A percentile compares a stretch with the other conserved stretches of the same genome.
Conservation (phyloP, 768 basidiomycete species). For the Suillus alpinus region DNA sequence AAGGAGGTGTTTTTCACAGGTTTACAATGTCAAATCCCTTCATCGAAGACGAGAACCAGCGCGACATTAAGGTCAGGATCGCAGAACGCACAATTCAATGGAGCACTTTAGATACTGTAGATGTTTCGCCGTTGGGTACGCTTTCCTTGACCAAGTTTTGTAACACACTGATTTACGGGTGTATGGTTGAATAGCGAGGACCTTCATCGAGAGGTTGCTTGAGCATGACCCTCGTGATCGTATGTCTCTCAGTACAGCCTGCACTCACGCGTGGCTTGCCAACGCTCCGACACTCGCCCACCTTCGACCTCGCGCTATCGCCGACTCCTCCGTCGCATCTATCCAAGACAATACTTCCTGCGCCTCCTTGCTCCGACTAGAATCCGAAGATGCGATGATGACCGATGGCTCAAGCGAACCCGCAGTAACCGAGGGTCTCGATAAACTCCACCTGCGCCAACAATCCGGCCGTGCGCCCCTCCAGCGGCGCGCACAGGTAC, state of each 20-base stretch:
- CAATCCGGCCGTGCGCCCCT: constrained; percentile 26
- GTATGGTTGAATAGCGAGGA: constrained; percentile 47
- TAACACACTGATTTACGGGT: constrained; percentile 1
- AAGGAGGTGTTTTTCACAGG: constrained; percentile 38
- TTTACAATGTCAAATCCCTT: constrained; percentile 78
- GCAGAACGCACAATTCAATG: constrained; percentile 61
- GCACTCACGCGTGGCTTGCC: constrained; percentile 75
- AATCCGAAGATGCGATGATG: constrained; percentile 14
- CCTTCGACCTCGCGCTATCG: constrained; percentile 5
- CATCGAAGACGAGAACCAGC: constrained; percentile 64
- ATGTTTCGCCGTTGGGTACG: constrained; percentile 50
- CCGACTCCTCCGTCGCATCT: constrained; percentile 20
- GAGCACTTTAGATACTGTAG: constrained; percentile 38
- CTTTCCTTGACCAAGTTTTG: background rate
- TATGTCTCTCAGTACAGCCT: constrained; percentile 69
- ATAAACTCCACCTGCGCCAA: constrained; percentile 32
- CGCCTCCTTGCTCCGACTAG: background rate
- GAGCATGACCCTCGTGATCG: constrained; percentile 59
- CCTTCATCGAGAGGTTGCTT: constrained; percentile 70
- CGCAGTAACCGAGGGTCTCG: constrained; percentile 31
- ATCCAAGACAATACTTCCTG: constrained; percentile 15
- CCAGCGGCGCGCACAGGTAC: constrained; percentile 47
- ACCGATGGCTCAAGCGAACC: constrained; percentile 16
- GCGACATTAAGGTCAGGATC: constrained; percentile 62
- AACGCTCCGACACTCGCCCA: background rate